phyloP scores from a whole-genome alignment of 495 filamentous ascomycete species.

The Aspergillus kassunensis region DNA sequence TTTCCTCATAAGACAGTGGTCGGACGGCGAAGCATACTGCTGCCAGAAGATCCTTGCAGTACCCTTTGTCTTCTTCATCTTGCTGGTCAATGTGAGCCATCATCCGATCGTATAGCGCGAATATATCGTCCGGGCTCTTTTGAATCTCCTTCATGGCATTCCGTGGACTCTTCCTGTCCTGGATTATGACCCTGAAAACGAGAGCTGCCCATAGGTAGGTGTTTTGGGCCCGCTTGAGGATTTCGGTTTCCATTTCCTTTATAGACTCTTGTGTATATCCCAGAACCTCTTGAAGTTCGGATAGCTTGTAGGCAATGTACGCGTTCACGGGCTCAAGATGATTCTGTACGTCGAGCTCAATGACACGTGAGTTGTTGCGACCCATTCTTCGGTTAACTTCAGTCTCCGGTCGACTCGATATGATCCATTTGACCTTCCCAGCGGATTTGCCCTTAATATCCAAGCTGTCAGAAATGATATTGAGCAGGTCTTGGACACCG shows the following conservation, averaged over 20 bases:
- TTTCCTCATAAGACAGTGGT: neutral
- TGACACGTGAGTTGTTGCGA: neutral
- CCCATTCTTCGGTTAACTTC: neutral
- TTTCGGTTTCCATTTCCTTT: too few species aligned
- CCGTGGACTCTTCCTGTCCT: too few species aligned
- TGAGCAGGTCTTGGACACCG: neutral
- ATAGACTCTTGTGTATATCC: too few species aligned
- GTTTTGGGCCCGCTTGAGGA: too few species aligned
- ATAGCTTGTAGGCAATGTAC: neutral
- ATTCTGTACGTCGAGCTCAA: neutral
- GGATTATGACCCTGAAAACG: too few species aligned
- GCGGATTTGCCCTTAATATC: neutral
- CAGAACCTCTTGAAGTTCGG: too few species aligned
- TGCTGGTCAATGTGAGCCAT: too few species aligned
- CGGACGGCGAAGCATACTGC: neutral
- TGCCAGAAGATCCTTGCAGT: neutral
- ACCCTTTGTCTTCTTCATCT: too few species aligned
- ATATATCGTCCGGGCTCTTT: neutral
- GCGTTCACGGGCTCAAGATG: neutral
- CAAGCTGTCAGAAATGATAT: too few species aligned
- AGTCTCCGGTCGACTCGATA: neutral
- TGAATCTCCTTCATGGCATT: neutral
- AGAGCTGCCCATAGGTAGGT: too few species aligned
- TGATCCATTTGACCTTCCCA: neutral
- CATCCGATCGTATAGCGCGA: neutral